These are phyloP conservation scores for Fraxinus xanthoxyloides DNA, from an alignment of 305 asterid species.

Conservation along the genomic window DNA sequence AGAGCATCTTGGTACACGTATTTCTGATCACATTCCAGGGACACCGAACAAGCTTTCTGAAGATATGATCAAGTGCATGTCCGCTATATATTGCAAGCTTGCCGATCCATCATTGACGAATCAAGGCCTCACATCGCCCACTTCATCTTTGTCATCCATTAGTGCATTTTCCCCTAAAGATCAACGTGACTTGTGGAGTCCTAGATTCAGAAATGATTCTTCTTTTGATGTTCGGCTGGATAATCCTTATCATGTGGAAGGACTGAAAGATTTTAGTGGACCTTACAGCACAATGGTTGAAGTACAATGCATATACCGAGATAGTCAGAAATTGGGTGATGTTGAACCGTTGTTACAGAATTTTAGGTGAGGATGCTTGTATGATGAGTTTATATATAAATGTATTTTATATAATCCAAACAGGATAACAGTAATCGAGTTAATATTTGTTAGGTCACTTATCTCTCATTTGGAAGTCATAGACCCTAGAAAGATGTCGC, in stretches of 20 bases:
- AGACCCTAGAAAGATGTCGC: slow-evolving; percentile 71
- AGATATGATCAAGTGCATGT: slow-evolving; percentile 93
- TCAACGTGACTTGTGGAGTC: slow-evolving; percentile 80
- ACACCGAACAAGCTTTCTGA: slow-evolving; percentile 86
- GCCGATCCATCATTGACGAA: slow-evolving; percentile 68
- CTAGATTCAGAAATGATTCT: slow-evolving; percentile 69
- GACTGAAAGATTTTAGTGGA: slow-evolving; percentile 92
- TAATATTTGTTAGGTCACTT: slow-evolving; percentile 56
- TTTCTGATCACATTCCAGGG: slow-evolving; percentile 75
- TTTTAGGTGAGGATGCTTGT: slow-evolving; percentile 53
- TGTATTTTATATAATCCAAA: background rate
- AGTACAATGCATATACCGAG: slow-evolving; percentile 77
- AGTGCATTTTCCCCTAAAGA: slow-evolving; percentile 88
- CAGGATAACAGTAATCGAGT: slow-evolving; percentile 13
- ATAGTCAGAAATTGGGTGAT: slow-evolving; percentile 67
- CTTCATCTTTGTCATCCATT: slow-evolving; percentile 70
- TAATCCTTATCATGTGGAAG: slow-evolving; percentile 87
- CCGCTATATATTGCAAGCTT: slow-evolving; percentile 79
- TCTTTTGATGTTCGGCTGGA: slow-evolving; percentile 83
- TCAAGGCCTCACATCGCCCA: slow-evolving; percentile 75
- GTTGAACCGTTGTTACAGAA: slow-evolving; percentile 66
- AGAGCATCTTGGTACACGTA: slow-evolving; percentile 88
- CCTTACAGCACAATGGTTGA: slow-evolving; percentile 99
- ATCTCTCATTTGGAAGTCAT: slow-evolving; percentile 77
- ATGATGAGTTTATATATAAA: background rate